A percentile compares a stretch with the other conserved stretches of the same genome.
Conservation (phyloP, 2,329 filamentous ascomycete genomes). For the Claviceps maximensis region DNA sequence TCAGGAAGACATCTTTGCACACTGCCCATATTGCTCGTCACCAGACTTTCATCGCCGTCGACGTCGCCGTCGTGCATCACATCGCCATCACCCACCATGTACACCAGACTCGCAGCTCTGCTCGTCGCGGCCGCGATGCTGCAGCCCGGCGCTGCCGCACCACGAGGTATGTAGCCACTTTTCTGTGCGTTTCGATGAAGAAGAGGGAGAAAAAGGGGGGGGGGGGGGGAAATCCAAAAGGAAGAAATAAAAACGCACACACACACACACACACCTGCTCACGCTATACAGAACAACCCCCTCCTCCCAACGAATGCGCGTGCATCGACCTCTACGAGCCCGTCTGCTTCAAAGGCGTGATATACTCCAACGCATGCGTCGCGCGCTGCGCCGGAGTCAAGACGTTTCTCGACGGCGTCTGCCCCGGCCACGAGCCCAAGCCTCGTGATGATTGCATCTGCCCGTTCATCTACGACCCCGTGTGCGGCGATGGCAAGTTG, state of each 20-base stretch:
- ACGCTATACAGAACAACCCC: no score
- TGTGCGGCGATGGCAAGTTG: background rate
- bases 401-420: background rate
- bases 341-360: background rate
- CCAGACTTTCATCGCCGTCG: no score
- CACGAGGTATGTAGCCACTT: constrained; percentile 27
- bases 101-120: constrained; percentile 58
- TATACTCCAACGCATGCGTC: background rate
- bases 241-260: no score
- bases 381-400: background rate
- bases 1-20: no score
- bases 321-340: background rate
- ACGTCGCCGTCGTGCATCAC: no score
- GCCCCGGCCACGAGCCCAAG: background rate
- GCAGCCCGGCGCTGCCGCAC: constrained; percentile 60
- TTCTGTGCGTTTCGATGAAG: no score
- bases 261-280: no score
- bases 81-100: constrained; percentile 29
- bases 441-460: background rate
- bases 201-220: no score
- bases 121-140: constrained; percentile 29
- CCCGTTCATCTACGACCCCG: background rate
- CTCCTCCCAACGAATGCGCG: no score
- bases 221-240: no score
- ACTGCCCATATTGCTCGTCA: no score